Base-by-base conservation (phyloP, 1,284 basidiomycete genomes). In the Termitomyces sp. region DNA sequence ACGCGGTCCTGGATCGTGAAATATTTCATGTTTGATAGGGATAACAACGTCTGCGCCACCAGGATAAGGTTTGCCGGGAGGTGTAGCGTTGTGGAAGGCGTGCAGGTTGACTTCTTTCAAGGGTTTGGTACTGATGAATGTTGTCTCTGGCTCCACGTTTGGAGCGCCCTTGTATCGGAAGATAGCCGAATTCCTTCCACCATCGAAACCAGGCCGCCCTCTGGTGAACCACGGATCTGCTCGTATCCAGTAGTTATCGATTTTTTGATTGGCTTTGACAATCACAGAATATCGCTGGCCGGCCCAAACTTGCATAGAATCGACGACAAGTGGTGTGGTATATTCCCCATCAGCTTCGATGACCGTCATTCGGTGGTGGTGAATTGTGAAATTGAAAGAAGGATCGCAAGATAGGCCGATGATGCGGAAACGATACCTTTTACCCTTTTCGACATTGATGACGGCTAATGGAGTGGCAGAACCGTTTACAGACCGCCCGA, bases 341-440 rank as follows among this genome's bases (percentile, higher is more conserved):
- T 68, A 67, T 26, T 56, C 64, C 2, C 79, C 79, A 49, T 82
- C 80, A 0, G 56, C 58, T 26, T 62, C 61, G 12, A 64, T 63
- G 30, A 63, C 51, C 5, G 38, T 54, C 30, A 61, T 24, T 2
- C n/a, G 45, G 36, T 59, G 63, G 9, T 50, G 34, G 45, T 60
- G 64, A 34, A 66, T 67, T 13, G 67, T 64, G 50, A 71, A 70
- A 8, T 58, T 51, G 46, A 59, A 71, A 45, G 62, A 62, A 2
- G 68, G 63, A 47, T 66, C 67, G 53, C 67, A 68, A 9, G 64
- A 60, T 24, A 73, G 65, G 54, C 76, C 73, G 59, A 81, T 70
- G 49, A 82, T 58, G 4, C 80, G 73, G 58, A 82, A 71, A 8
- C 80, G 74, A 59, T 79, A 76, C 36, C 69, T 70, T 55, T 68